Base-by-base conservation (phyloP, 306 rosid genomes). In the Citrullus amarus region DNA sequence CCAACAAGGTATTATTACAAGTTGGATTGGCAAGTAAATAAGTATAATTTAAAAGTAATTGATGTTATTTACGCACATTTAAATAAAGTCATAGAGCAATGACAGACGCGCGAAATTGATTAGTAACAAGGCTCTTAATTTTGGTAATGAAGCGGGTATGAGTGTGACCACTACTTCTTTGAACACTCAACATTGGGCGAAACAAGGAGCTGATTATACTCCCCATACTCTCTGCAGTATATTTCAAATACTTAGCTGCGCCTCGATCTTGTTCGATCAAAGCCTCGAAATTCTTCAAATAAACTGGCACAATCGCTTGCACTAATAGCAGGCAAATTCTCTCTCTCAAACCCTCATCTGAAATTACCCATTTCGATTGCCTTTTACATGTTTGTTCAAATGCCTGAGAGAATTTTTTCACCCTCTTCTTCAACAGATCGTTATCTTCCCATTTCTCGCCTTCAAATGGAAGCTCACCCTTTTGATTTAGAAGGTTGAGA, bases 231-330 rank as follows among this genome's bases (percentile, higher is more conserved):
- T 87, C 78, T 13, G 77, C 80, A 9, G 89, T 84, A 73, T 89
- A 84, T 63, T 92, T 89, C 60, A 87, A 79, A 53, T 85, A 74
- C 59, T 88, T 90, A 6, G 86, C 79, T 43, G 79, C 93, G 63
- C 78, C 71, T 17, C 72, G 86, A 83, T 90, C 93, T 41, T 84
- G 83, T 82, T 91, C 89, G 66, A 75, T 78, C 81, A 81, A 82
- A 86, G 80, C 86, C 34, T 57, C 80, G 25, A 86, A 89, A 69
- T 80, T 84, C 79, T 82, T 82, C 86, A 89, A 82, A 15, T 94
- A 94, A 73, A 79, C 81, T 11, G 97, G 93, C 43, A 92, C 84
- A 65, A 92, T 84, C 15, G 88, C 86, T 85, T 92, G 91, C 80
- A 85, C 93, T 81, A 94, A 80, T 78, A 88, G 84, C 81, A 83